Conservation (phyloP, 2,329 filamentous ascomycete species). For the Monosporascus sp. region DNA sequence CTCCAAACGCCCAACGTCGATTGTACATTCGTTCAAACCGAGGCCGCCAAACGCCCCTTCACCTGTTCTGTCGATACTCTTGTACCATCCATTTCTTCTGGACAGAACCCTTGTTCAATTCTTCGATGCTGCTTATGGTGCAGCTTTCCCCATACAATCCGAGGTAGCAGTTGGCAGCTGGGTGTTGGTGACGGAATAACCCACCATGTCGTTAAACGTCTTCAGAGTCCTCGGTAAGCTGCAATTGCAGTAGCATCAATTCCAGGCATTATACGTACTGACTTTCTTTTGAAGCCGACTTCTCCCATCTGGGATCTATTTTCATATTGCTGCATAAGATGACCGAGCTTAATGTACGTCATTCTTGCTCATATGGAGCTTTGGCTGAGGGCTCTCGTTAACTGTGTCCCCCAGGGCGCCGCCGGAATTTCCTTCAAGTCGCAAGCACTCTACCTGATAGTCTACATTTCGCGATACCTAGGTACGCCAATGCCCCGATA, state of each 20-base stretch:
- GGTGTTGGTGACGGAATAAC: neutral
- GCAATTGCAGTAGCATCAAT: neutral
- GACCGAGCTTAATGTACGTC: slow-evolving; percentile 76
- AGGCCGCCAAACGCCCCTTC: too few relatives aligned
- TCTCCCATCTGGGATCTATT: slow-evolving; percentile 92
- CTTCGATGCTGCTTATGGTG: neutral
- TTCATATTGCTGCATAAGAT: slow-evolving; percentile 96
- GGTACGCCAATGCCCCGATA: slow-evolving; percentile 40
- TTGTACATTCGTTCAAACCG: too few relatives aligned
- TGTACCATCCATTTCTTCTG: too few relatives aligned
- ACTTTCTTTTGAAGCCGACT: slow-evolving; percentile 60
- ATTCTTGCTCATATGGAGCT: neutral
- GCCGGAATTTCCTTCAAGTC: slow-evolving; percentile 98
- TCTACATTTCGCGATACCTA: slow-evolving; percentile 91
- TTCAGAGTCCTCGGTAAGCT: slow-evolving; percentile 52
- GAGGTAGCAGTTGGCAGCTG: slow-evolving; percentile 13
- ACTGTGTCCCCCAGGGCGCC: slow-evolving; percentile 64
- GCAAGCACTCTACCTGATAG: slow-evolving; percentile 87
- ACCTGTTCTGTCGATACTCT: too few relatives aligned
- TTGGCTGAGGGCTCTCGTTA: neutral
- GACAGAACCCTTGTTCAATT: neutral
- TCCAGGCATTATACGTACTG: slow-evolving; percentile 12
- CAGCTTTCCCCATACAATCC: neutral
- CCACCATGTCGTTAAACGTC: slow-evolving; percentile 48
- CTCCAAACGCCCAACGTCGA: too few relatives aligned